Evolutionary conservation across 345 rosid species (phyloP).

Genomic region (Camelina hispida): DNA sequence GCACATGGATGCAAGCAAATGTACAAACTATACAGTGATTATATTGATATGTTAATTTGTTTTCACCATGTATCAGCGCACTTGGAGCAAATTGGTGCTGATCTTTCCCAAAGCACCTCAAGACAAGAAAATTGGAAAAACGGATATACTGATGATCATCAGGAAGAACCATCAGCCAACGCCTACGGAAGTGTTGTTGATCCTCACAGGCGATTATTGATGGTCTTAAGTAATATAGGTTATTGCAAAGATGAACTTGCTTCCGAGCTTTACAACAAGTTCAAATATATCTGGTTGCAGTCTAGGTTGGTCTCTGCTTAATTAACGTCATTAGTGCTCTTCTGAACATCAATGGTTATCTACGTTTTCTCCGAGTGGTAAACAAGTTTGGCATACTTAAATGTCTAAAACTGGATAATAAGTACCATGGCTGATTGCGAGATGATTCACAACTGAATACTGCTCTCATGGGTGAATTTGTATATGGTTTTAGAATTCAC

Average conservation of each 20-base stretch:
- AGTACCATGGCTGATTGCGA: no score
- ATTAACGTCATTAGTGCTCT: slow-evolving; percentile 23
- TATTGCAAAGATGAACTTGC: slow-evolving; percentile 95
- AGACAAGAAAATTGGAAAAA: slow-evolving; percentile 57
- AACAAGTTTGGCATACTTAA: no score
- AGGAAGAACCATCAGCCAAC: slow-evolving; percentile 52
- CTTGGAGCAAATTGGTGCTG: slow-evolving; percentile 45
- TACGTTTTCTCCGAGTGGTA: no score
- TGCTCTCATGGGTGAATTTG: slow-evolving; percentile 4
- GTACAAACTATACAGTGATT: slow-evolving; percentile 4
- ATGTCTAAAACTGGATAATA: no score
- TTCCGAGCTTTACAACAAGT: slow-evolving; percentile 79
- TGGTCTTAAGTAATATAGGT: slow-evolving; percentile 93
- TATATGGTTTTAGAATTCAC: not conserved
- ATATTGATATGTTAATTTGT: slow-evolving; percentile 12
- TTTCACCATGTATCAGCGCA: slow-evolving; percentile 48
- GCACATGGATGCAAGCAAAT: slow-evolving; percentile 4
- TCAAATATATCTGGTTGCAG: slow-evolving; percentile 78
- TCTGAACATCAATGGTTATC: slow-evolving; percentile 21
- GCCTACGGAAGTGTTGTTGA: slow-evolving; percentile 69
- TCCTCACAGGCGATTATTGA: slow-evolving; percentile 76
- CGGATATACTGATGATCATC: slow-evolving; percentile 60
- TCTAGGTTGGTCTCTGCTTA: slow-evolving; percentile 54
- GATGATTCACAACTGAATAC: slow-evolving; percentile 5
- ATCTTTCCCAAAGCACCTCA: slow-evolving; percentile 51